A percentile compares a stretch with the other conserved stretches of the same genome.
Conservation (phyloP, 306 rosid species). For the Trichosanthes truncata region DNA sequence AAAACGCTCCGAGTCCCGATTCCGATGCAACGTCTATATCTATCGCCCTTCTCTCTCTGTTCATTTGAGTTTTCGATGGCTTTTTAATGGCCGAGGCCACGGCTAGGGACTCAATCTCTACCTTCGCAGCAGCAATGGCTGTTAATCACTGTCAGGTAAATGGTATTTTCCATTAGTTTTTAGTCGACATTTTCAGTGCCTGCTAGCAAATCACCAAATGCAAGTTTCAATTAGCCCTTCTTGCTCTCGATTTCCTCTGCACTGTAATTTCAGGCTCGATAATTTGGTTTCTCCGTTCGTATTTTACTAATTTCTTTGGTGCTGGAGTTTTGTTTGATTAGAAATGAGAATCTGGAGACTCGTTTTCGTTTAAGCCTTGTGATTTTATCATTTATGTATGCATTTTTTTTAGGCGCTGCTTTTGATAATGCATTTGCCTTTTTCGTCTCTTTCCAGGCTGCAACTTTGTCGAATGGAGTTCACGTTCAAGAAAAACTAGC, state of each 20-base stretch:
- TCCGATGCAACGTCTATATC: constrained; percentile 28
- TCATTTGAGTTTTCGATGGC: background rate
- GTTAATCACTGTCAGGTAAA: background rate
- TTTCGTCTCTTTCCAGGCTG: background rate
- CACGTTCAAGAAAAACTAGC: constrained; percentile 3
- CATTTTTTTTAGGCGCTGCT: background rate
- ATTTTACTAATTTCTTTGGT: background rate
- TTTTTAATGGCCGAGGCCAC: background rate
- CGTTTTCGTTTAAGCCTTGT: background rate
- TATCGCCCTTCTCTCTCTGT: constrained; percentile 12
- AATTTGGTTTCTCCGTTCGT: background rate
- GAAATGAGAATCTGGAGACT: background rate
- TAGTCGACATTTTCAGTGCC: background rate
- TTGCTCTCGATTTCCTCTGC: background rate
- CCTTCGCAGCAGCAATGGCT: background rate
- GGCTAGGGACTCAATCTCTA: background rate
- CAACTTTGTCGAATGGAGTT: background rate
- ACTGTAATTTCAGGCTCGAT: background rate
- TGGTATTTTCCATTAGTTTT: background rate
- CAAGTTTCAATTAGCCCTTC: background rate
- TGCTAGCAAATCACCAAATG: background rate
- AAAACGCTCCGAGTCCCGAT: constrained; percentile 1
- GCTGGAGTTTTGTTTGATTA: background rate
- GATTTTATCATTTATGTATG: background rate
- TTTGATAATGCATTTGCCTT: background rate